phyloP scores from a whole-genome alignment of 768 basidiomycete genomes.

The Crucibulum laeve region DNA sequence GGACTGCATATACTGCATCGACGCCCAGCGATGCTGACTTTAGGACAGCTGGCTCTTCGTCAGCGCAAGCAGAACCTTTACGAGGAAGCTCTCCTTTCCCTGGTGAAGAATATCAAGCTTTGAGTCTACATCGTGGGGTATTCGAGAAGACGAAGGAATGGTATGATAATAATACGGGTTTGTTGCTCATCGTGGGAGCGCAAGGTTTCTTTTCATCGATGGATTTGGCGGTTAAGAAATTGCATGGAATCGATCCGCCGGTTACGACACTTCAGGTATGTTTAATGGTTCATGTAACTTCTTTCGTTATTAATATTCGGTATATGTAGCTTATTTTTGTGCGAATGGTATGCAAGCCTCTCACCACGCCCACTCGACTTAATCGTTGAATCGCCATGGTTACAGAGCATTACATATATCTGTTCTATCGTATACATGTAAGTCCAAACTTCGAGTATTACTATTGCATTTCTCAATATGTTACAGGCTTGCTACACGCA shows the following conservation, averaged over 20 bases:
- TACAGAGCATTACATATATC: slow-evolving; percentile 5
- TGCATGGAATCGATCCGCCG: slow-evolving; percentile 17
- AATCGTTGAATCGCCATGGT: too few species aligned
- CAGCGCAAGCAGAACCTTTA: too few species aligned
- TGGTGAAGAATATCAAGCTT: too few species aligned
- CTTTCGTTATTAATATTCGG: background rate
- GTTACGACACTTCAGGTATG: slow-evolving; percentile 16
- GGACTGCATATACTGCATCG: too few species aligned
- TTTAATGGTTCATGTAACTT: background rate
- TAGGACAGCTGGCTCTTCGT: too few species aligned
- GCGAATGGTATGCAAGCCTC: slow-evolving; percentile 5
- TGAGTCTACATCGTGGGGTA: too few species aligned
- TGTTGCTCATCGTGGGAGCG: slow-evolving; percentile 13
- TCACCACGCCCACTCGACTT: too few species aligned
- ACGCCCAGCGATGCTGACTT: too few species aligned
- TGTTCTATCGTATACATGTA: slow-evolving; percentile 6
- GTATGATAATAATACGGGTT: slow-evolving; percentile 13
- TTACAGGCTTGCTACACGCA: slow-evolving; percentile 29
- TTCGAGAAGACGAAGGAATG: too few species aligned
- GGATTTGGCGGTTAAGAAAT: slow-evolving; percentile 17
- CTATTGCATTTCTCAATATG: slow-evolving; percentile 2
- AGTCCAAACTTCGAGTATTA: slow-evolving; percentile 3
- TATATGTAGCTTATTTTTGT: slow-evolving; percentile 6
- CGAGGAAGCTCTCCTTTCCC: too few species aligned
- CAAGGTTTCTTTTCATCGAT: slow-evolving; percentile 17